These are phyloP conservation scores for Sicyos baderoa DNA, from an alignment of 306 rosid genomes.

Conservation along the genomic window DNA sequence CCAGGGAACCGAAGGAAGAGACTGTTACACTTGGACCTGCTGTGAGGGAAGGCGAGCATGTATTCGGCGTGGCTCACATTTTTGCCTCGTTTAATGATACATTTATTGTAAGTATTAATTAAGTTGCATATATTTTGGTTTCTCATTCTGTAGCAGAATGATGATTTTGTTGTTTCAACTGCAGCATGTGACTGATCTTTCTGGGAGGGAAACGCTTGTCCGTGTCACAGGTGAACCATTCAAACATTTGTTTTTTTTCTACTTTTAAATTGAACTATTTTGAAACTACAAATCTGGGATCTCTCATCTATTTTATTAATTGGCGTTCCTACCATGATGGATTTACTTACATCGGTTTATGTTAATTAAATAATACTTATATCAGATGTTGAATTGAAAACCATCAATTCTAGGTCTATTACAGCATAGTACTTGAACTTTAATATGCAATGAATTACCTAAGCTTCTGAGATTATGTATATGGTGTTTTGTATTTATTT, in stretches of 20 bases:
- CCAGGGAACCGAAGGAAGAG: constrained; percentile 70
- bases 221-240: constrained; percentile 43
- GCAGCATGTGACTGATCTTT: constrained; percentile 61
- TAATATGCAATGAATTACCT: too few species aligned
- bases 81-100: constrained; percentile 68
- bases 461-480: too few species aligned
- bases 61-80: constrained; percentile 59
- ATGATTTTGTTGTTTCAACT: constrained; percentile 13
- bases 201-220: constrained; percentile 61
- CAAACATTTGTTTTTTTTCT: not conserved
- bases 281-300: not conserved
- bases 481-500: not conserved
- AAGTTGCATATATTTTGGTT: not conserved
- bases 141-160: not conserved
- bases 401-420: too few species aligned
- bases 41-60: constrained; percentile 66
- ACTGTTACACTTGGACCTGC: constrained; percentile 61
- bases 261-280: not conserved
- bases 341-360: too few species aligned
- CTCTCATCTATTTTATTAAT: not conserved
- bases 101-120: constrained; percentile 30
- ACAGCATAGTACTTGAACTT: too few species aligned
- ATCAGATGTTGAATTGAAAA: not conserved
- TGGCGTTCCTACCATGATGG: too few species aligned
- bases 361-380: not conserved